Conservation (phyloP, 2,329 filamentous ascomycete species). For the Alternaria hordeiaustralica region DNA sequence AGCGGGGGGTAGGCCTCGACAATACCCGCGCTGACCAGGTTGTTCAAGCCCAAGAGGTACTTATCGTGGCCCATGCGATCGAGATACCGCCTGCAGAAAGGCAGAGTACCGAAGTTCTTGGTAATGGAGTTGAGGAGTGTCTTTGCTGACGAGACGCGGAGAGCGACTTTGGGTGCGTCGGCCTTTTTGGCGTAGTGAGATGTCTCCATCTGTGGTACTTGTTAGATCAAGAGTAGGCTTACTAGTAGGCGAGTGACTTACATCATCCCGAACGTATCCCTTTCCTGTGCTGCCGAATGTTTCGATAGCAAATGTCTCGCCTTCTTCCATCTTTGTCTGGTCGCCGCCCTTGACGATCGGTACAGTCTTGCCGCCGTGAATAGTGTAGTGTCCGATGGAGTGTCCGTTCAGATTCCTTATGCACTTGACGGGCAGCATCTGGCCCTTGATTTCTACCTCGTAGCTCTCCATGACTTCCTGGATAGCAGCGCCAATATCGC, state of each 20-base stretch:
- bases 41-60: slow-evolving; percentile 89
- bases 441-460: slow-evolving; percentile 82
- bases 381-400: slow-evolving; percentile 86
- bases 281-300: slow-evolving; percentile 94
- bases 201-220: slow-evolving; percentile 66
- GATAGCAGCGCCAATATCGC: slow-evolving; percentile 82
- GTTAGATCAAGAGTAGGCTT: slow-evolving; percentile 9
- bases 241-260: slow-evolving; percentile 44
- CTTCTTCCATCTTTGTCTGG: slow-evolving; percentile 96
- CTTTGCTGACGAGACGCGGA: slow-evolving; percentile 83
- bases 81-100: slow-evolving; percentile 88
- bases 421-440: slow-evolving; percentile 79
- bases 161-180: slow-evolving; percentile 76
- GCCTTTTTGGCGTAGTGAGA: slow-evolving; percentile 83
- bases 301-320: slow-evolving; percentile 93
- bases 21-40: slow-evolving; percentile 79
- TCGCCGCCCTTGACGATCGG: slow-evolving; percentile 90
- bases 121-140: slow-evolving; percentile 86
- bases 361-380: slow-evolving; percentile 91
- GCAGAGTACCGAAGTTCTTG: slow-evolving; percentile 94
- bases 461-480: slow-evolving; percentile 95
- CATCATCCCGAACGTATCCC: slow-evolving; percentile 85
- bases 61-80: slow-evolving; percentile 94
- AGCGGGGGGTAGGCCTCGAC: slow-evolving; percentile 91
- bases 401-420: slow-evolving; percentile 90